Evolutionary conservation across 1,139 yeast species (phyloP), one percentile per base, ranked within the genome.

Genomic region (Saccharomyces hybrid): DNA sequence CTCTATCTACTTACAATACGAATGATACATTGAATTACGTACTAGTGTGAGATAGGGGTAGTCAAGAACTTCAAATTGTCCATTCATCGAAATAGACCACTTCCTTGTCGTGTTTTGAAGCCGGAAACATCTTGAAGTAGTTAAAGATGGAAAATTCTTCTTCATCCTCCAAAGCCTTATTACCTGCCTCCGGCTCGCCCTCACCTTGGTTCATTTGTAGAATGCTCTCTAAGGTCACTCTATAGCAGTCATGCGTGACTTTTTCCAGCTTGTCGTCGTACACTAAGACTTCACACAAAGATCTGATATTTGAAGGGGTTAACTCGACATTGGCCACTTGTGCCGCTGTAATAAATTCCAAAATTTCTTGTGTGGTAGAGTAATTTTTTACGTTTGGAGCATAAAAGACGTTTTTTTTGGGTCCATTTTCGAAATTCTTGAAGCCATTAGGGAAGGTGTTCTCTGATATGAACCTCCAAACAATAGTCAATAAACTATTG

Each of bases 231-330:
- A 84, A 76, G 2, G 86, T 80, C 0, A 82, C 83, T 61, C 75
- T 79, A 63, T 80, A 83, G 51, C 80, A 76, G 58, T 81, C 85
- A 44, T 76, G 69, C 2, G 77, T 72, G 1, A 83, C 76, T 55
- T 79, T 74, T 66, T 90, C 98, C 54, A 93, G 70, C 68, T 85
- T 87, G 65, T 89, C 96, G 64, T 93, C 99, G 69, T 78, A 89
- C 1, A 87, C 83, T 49, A 93, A 74, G 16, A 93, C 97, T 60
- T 90, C 96, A 70, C 98, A 90, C 27, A 93, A 75, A 0, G 95
- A 77, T 55, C 91, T 77, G 54, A 95, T 83, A 67, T 93, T 96
- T 47, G 81, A 77, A 32, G 81, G 74, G 2, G 83, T 83, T 61
- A 93, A 77, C 54, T 90, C 96, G 27, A 90, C 91, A 50, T 86